A percentile compares a stretch with the other conserved stretches of the same genome.
These are phyloP conservation scores for Tolypocladium ophioglossoides DNA, from an alignment of 2,329 filamentous ascomycete species.

Conservation along the genomic window DNA sequence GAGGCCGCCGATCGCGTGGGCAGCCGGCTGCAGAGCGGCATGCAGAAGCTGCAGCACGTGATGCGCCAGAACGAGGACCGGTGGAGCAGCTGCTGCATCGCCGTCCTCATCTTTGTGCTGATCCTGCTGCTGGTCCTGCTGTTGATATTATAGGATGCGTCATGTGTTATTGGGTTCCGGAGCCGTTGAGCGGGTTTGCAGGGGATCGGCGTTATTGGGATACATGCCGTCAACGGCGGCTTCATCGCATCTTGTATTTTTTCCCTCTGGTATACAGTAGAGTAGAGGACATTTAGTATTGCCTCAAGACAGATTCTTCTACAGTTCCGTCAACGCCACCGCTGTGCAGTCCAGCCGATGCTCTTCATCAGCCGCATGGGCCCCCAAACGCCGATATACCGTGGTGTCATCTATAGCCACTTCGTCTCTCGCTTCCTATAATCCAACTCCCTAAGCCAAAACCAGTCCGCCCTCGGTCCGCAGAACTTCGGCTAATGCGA, in stretches of 20 bases:
- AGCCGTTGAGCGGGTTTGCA: background rate
- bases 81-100: constrained; percentile 84
- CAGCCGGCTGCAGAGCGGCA: constrained; percentile 71
- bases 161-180: background rate
- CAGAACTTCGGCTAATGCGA: constrained; percentile 43
- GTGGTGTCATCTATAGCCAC: background rate
- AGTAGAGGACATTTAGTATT: constrained; percentile 5
- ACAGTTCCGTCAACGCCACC: background rate
- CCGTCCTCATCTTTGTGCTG: constrained; percentile 74
- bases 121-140: constrained; percentile 79
- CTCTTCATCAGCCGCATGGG: background rate
- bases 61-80: constrained; percentile 85
- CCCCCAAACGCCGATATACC: constrained; percentile 3
- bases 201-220: background rate
- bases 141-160: constrained; percentile 39
- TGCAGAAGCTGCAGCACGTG: constrained; percentile 77
- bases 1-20: constrained; percentile 77
- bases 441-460: constrained; percentile 20
- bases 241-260: background rate
- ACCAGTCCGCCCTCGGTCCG: constrained; percentile 37
- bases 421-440: background rate
- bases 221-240: background rate
- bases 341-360: constrained; percentile 2
- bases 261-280: background rate
- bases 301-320: background rate